Conservation (phyloP, 306 rosid species). For the Carpinus fangiana region DNA sequence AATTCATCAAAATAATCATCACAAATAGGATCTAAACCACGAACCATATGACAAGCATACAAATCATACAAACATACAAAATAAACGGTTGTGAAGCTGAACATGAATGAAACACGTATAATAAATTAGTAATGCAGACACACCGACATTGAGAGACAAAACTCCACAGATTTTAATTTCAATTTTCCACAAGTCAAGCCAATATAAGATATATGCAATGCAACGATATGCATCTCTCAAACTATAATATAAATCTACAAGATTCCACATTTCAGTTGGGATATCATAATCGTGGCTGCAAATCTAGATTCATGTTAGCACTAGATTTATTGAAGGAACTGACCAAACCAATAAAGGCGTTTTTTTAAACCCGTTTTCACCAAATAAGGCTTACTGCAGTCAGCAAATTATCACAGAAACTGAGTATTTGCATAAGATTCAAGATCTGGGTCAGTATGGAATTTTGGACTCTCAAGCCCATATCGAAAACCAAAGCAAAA, state of each 20-base stretch:
- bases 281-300: not conserved
- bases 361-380: not conserved
- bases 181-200: not conserved
- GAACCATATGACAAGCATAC: not conserved
- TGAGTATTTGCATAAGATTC: not conserved
- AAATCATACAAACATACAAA: not conserved
- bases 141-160: not conserved
- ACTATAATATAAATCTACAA: not conserved
- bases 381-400: not conserved
- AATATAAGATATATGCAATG: not conserved
- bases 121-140: not conserved
- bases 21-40: not conserved
- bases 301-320: not conserved
- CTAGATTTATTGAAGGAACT: not conserved
- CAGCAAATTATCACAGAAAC: not conserved
- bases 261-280: not conserved
- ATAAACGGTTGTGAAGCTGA: not conserved
- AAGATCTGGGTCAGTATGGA: not conserved
- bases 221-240: not conserved
- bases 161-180: not conserved
- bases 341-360: not conserved
- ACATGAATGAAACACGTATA: not conserved
- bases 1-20: not conserved
- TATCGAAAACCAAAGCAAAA: not conserved
- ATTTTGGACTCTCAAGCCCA: not conserved